phyloP scores from a whole-genome alignment of 768 basidiomycete genomes.

The Dioszegia aurantiaca region DNA sequence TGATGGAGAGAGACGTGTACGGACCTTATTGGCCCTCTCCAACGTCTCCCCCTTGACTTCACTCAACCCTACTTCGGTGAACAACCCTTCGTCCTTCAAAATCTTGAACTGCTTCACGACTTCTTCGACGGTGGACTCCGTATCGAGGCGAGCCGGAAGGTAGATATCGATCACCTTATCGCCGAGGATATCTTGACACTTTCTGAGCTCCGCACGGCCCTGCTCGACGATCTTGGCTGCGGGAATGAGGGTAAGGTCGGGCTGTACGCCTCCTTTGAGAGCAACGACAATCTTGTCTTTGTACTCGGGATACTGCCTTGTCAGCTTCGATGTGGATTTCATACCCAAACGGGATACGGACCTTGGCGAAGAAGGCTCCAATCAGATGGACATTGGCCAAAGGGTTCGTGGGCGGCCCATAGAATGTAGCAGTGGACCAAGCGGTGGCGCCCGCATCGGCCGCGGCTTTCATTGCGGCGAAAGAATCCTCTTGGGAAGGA shows the following conservation, averaged over 20 bases:
- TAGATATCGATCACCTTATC: conserved; percentile 65
- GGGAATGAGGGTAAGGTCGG: conserved; percentile 6
- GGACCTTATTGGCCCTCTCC: conserved; percentile 53
- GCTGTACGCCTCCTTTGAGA: conserved; percentile 55
- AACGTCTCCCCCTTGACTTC: conserved; percentile 55
- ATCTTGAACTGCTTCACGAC: conserved; percentile 54
- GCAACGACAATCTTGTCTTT: conserved; percentile 57
- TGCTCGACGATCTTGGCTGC: conserved; percentile 51
- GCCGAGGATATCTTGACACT: conserved; percentile 56
- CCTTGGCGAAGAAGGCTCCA: conserved; percentile 57
- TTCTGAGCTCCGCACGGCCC: conserved; percentile 58
- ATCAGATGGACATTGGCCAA: conserved; percentile 59
- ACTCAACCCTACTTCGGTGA: conserved; percentile 49
- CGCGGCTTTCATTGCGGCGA: conserved; percentile 61
- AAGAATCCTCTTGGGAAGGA: conserved; percentile 61
- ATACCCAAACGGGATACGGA: conserved; percentile 49
- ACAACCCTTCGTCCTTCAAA: conserved; percentile 60
- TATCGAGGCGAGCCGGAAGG: conserved; percentile 50
- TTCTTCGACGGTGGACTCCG: conserved; percentile 57
- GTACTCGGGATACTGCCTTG: conserved; percentile 47
- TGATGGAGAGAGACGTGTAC: conserved; percentile 24
- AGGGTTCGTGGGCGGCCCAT: conserved; percentile 54
- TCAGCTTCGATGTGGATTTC: too few species aligned
- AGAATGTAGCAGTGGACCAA: conserved; percentile 60
- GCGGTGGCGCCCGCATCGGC: conserved; percentile 47